Conservation (phyloP, 495 filamentous ascomycete species). For the Penicillium silybi region DNA sequence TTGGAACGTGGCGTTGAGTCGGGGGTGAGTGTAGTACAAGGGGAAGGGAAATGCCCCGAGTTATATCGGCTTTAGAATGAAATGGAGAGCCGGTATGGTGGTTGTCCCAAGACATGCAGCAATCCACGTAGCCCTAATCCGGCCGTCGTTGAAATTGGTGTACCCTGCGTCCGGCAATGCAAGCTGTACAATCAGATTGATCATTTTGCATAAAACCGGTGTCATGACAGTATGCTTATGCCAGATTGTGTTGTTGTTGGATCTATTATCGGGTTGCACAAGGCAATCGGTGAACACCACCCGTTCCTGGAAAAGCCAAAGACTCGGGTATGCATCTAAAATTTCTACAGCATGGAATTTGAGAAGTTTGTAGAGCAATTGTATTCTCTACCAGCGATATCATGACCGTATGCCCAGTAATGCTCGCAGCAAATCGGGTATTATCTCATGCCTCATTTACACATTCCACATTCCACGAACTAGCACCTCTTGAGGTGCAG, state of each 20-base stretch:
- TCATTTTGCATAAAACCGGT: not conserved
- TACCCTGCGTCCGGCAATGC: not conserved
- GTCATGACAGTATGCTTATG: not conserved
- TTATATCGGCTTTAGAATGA: not conserved
- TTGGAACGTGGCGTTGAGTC: not conserved
- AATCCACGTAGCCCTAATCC: conserved; percentile 2
- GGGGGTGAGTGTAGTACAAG: conserved; percentile 2
- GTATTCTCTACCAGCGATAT: not conserved
- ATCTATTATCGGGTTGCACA: not conserved
- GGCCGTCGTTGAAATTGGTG: not conserved
- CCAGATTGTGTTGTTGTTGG: not conserved
- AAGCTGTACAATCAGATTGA: not conserved
- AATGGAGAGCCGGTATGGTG: not conserved
- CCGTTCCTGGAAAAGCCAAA: not conserved
- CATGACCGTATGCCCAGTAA: not conserved
- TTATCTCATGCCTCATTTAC: conserved; percentile 22
- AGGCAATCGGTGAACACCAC: not conserved
- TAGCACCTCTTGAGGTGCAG: not conserved
- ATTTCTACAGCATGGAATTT: not conserved
- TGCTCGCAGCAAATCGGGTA: conserved; percentile 10
- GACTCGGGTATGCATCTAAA: no score
- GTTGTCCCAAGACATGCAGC: conserved; percentile 5
- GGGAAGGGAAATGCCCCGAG: conserved; percentile 2
- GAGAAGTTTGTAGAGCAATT: not conserved
- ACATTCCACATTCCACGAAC: not conserved